Base-by-base conservation (phyloP, 139 green algal genomes). In the Penium margaritaceum region DNA sequence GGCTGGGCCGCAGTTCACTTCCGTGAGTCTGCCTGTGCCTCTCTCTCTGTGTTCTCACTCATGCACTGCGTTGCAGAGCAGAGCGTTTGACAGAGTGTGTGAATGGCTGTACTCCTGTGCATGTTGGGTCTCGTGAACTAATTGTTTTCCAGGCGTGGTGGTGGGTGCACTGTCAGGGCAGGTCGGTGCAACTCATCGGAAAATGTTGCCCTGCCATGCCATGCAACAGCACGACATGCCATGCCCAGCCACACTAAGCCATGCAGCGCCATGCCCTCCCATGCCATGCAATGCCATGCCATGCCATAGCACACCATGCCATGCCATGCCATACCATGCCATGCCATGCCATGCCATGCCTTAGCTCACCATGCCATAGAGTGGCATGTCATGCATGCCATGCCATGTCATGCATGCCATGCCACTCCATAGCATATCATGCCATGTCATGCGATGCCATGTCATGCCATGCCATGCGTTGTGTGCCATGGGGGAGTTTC, bases 1-100 rank as follows among this genome's bases (percentile, higher is more conserved):
- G 46, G 34, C 39, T 9, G 73, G 73, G 14, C 73, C 73, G 5
- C 73, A 80, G 63, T 80, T 80, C 30, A 60, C 29, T 24, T 60
- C 51, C 24, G 51, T 60, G 51, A 24, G 51, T 60, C 30, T 60
- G 51, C 24, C 46, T 21, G 19, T 57, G 46, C 46, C n/a, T 27
- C 19, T 57, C 12, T n/a, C n/a, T n/a, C n/a, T n/a, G n/a, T n/a
- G n/a, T n/a, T n/a, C n/a, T n/a, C n/a, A n/a, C n/a, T n/a, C n/a
- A n/a, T n/a, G n/a, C n/a, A n/a, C n/a, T n/a, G n/a, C n/a, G 24
- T 57, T 57, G 46, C 46, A 24, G 19, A 19, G 6, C 46, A 19
- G 12, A 29, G 46, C 46, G 19, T 57, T 57, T 57, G 19, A 19
- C 0, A 9, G 19, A 1, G 17, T 1, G 1, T 1, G 43, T 54